These are phyloP conservation scores for Penstemon davidsonii DNA, from an alignment of 257 asterid genomes.

Conservation along the genomic window DNA sequence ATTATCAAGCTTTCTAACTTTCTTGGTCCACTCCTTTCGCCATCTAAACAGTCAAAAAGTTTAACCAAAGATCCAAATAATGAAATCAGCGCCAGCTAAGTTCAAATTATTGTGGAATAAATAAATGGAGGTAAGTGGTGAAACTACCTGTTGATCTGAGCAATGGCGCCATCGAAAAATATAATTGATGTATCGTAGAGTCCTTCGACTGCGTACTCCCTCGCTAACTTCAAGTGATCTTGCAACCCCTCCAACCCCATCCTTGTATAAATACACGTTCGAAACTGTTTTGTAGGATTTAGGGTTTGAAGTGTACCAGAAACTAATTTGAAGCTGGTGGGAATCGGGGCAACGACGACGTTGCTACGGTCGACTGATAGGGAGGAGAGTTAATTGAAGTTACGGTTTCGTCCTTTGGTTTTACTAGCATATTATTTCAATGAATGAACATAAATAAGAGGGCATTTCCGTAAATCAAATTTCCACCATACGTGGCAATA, in stretches of 20 bases:
- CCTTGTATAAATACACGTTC: constrained; percentile 34
- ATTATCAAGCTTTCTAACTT: too few relatives aligned
- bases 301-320: constrained; percentile 19
- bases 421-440: not conserved
- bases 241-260: constrained; percentile 78
- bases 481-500: constrained; percentile 23
- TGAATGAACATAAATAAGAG: not conserved
- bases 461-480: constrained; percentile 17
- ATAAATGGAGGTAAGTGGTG: constrained; percentile 1
- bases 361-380: constrained; percentile 45
- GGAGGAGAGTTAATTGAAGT: constrained; percentile 15
- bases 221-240: constrained; percentile 87
- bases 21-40: too few relatives aligned
- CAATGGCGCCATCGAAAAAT: constrained; percentile 97
- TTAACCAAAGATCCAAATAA: not conserved
- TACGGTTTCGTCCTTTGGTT: constrained; percentile 28
- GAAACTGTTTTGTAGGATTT: constrained; percentile 20
- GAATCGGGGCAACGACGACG: constrained; percentile 48
- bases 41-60: not conserved
- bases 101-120: not conserved
- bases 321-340: constrained; percentile 30
- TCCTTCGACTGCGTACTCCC: constrained; percentile 94
- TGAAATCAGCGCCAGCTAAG: not conserved
- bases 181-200: constrained; percentile 81
- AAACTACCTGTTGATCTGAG: constrained; percentile 90